Evolutionary conservation across 495 filamentous ascomycete species (phyloP), one percentile per base, ranked within the genome.

Genomic region (Trichoderma parareesei): DNA sequence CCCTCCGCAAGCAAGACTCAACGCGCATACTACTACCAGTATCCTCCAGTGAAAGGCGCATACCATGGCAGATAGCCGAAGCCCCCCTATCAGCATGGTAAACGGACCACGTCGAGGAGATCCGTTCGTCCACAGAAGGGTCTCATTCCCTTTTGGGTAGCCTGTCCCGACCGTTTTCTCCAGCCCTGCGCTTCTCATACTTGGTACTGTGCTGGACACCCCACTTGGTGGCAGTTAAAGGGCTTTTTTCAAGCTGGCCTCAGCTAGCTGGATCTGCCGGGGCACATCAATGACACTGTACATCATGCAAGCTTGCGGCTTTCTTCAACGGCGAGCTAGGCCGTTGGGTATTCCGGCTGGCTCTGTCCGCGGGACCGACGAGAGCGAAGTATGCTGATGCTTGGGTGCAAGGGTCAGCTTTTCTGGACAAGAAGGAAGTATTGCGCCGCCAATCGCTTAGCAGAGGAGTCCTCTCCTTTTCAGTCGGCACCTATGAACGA

Each of bases 151-250:
- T 57, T 57, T 57, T 57, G 37, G 53, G 53, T 27, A 57, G 20
- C 53, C 53, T 49, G 4, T 57, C 9, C 53, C 53, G 53, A 57
- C 53, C 53, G 53, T 57, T 57, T 57, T 57, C 53, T 57, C 8
- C 53, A 57, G 53, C 53, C 48, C 48, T 11, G 48, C n/a, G 18
- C 18, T n/a, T 9, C 18, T 27, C 13, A 6, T 35, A 14, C 53
- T 57, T 57, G 53, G 9, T 35, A 57, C 7, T 49, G 53, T 18
- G 16, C 53, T n/a, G 18, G 6, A 7, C 40, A 41, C 53, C 53
- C 53, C 53, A 57, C 53, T 57, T 57, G 27, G 27, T 11, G 18
- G 53, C 53, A 57, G 53, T 35, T 35, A 27, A 35, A 57, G 11
- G 20, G 2, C 27, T 27, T 27, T 37, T 37, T 14, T 57, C 37